phyloP scores from a whole-genome alignment of 1,284 basidiomycete species.

The Puccinia horiana region DNA sequence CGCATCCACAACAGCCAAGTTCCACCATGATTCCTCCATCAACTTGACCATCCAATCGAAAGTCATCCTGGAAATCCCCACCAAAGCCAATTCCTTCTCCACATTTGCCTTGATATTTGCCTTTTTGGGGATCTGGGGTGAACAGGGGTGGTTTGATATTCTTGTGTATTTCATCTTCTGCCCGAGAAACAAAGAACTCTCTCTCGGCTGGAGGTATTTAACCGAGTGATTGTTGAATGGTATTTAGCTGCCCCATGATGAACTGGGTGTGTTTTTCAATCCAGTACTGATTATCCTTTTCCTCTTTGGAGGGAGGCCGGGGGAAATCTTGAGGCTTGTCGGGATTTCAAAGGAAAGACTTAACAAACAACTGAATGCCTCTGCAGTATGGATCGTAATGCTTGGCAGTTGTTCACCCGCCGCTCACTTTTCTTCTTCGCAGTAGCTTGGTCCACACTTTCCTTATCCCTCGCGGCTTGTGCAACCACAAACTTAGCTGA shows the following conservation, averaged over 20 bases:
- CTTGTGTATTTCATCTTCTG: background rate
- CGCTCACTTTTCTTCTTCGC: too few relatives aligned
- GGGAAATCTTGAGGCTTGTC: background rate
- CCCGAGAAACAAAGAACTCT: background rate
- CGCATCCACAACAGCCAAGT: background rate
- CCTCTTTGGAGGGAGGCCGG: background rate
- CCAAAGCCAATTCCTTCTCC: background rate
- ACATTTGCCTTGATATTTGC: background rate
- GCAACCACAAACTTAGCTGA: too few relatives aligned
- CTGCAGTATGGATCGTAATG: background rate
- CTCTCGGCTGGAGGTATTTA: background rate
- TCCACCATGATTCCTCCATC: background rate
- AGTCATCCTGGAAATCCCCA: background rate
- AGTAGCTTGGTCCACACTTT: too few relatives aligned
- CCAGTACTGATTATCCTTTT: constrained; percentile 17
- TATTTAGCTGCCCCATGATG: background rate
- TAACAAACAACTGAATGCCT: constrained; percentile 8
- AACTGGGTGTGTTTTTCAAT: background rate
- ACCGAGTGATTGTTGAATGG: background rate
- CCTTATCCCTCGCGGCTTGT: too few relatives aligned
- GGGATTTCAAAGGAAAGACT: background rate
- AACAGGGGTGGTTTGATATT: background rate
- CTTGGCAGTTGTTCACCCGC: background rate
- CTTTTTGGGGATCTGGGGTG: background rate
- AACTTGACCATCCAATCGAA: background rate